Percentiles rank a stretch among this genome's conserved stretches.
These are phyloP conservation scores for cucumber (Cucumis sativus) DNA, from an alignment of 306 rosid genomes.

Conservation along the genomic window DNA sequence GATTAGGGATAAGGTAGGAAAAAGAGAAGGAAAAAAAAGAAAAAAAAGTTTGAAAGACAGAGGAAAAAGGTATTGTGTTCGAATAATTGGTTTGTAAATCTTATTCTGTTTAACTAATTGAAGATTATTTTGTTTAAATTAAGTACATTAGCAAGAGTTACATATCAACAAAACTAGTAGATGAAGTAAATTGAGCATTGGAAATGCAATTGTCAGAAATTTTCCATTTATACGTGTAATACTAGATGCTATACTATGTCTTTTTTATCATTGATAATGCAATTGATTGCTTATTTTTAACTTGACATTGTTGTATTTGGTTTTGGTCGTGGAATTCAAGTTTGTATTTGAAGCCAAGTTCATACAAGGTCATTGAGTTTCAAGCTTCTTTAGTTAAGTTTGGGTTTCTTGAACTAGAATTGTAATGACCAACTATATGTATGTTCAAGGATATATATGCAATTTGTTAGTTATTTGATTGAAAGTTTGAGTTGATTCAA, in stretches of 20 bases:
- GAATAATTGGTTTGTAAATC: neutral
- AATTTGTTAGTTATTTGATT: too few relatives aligned
- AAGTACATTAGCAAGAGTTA: neutral
- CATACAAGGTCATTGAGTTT: too few relatives aligned
- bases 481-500: too few relatives aligned
- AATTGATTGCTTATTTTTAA: neutral
- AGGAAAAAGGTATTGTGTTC: constrained; percentile 49
- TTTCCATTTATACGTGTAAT: neutral
- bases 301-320: too few relatives aligned
- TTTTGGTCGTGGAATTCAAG: too few relatives aligned
- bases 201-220: neutral
- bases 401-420: too few relatives aligned
- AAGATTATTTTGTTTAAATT: neutral
- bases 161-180: neutral
- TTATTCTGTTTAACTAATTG: neutral
- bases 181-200: neutral
- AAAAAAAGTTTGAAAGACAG: constrained; percentile 25
- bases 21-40: constrained; percentile 31
- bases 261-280: neutral
- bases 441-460: too few relatives aligned
- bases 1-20: constrained; percentile 29
- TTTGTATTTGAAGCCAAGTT: too few relatives aligned
- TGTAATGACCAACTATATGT: too few relatives aligned
- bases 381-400: too few relatives aligned
- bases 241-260: neutral